These are phyloP conservation scores for Diaporthe vaccinii DNA, from an alignment of 2,329 filamentous ascomycete genomes.

Conservation along the genomic window DNA sequence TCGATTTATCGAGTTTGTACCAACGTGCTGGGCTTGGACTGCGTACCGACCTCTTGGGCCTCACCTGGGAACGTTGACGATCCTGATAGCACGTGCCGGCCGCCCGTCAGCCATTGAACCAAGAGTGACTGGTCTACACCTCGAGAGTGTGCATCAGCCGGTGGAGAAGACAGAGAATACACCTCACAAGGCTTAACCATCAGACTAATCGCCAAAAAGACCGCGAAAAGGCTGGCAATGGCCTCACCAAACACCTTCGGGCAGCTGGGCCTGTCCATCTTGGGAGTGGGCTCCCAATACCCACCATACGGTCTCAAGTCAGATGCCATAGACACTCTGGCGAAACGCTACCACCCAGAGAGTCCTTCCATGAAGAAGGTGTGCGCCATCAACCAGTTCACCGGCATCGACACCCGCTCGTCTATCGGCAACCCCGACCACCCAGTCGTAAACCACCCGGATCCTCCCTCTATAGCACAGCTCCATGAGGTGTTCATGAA, in stretches of 20 bases:
- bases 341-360: slow-evolving; percentile 70
- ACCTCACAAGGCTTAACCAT: neutral
- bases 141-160: neutral
- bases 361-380: slow-evolving; percentile 73
- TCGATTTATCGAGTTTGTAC: neutral
- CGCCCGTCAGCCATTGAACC: slow-evolving; percentile 18
- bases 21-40: neutral
- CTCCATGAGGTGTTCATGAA: slow-evolving; percentile 68
- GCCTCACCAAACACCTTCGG: slow-evolving; percentile 57
- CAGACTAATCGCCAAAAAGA: neutral
- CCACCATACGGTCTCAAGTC: slow-evolving; percentile 68
- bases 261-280: slow-evolving; percentile 71
- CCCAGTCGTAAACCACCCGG: slow-evolving; percentile 69
- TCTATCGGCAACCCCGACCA: slow-evolving; percentile 73
- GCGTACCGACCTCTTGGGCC: neutral
- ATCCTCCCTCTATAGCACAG: slow-evolving; percentile 67
- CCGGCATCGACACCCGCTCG: slow-evolving; percentile 71
- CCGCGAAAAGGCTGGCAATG: slow-evolving; percentile 50
- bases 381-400: slow-evolving; percentile 73
- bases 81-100: slow-evolving; percentile 5
- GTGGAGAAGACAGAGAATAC: neutral
- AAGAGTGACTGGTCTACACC: neutral
- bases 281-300: slow-evolving; percentile 72
- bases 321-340: slow-evolving; percentile 64
- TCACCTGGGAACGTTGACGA: slow-evolving; percentile 2